A percentile compares a stretch with the other conserved stretches of the same genome.
These are phyloP conservation scores for Yamadazyma phyllophila DNA, from an alignment of 805 yeast species.

Conservation along the genomic window DNA sequence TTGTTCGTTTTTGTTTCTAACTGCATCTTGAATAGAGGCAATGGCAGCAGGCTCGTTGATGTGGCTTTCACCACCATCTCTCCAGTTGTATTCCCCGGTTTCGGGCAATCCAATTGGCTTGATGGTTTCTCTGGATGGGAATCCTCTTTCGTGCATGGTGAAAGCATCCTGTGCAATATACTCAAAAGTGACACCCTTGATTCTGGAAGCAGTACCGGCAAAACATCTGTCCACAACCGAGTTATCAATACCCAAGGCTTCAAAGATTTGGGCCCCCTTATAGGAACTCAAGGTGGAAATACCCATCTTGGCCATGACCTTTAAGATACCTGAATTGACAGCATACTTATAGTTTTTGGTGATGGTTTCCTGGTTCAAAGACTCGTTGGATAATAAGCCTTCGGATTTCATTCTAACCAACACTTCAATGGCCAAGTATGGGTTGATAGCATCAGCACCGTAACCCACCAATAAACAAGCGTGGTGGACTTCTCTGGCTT, in stretches of 20 bases:
- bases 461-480: conserved; percentile 92
- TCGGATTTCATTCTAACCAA: conserved; percentile 80
- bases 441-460: conserved; percentile 96
- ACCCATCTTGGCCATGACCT: conserved; percentile 99
- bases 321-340: conserved; percentile 85
- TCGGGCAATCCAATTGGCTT: conserved; percentile 80
- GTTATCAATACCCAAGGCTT: conserved; percentile 93
- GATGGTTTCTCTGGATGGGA: conserved; percentile 70
- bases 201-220: conserved; percentile 96
- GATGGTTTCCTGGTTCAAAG: conserved; percentile 56
- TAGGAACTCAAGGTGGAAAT: conserved; percentile 97
- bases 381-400: conserved; percentile 57
- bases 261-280: conserved; percentile 98
- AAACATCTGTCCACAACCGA: conserved; percentile 94
- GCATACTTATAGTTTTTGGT: conserved; percentile 80
- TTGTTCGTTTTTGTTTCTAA: conserved; percentile 88
- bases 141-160: conserved; percentile 89
- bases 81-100: conserved; percentile 96
- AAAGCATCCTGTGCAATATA: conserved; percentile 96
- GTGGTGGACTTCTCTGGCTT: conserved; percentile 97
- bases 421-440: conserved; percentile 90
- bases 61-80: conserved; percentile 97
- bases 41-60: conserved; percentile 93
- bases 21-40: conserved; percentile 97
- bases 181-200: conserved; percentile 92